Evolutionary conservation across 2,329 filamentous ascomycete species (phyloP).

Genomic region (Fusarium temperatum): DNA sequence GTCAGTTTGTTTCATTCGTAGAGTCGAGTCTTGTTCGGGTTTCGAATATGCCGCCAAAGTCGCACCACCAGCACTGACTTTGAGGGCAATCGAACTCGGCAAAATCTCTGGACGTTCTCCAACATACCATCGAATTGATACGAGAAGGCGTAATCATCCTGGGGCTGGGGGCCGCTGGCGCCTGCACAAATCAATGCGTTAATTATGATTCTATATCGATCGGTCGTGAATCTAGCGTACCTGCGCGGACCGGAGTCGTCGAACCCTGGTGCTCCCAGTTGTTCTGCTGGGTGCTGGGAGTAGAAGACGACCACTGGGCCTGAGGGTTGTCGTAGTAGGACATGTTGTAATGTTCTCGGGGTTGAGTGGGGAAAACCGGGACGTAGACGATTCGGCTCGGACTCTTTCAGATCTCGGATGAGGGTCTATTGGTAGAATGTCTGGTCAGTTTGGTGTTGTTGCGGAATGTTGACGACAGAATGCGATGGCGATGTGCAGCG

Average conservation of each 20-base stretch:
- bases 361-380: conserved; percentile 30
- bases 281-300: conserved; percentile 46
- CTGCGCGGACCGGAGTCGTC: conserved; percentile 52
- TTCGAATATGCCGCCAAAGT: background rate
- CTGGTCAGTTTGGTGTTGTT: conserved; percentile 28
- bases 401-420: conserved; percentile 23
- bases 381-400: conserved; percentile 12
- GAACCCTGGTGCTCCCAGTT: conserved; percentile 58
- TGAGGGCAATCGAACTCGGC: background rate
- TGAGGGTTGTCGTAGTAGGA: conserved; percentile 58
- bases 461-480: conserved; percentile 8
- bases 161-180: conserved; percentile 76
- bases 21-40: background rate
- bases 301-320: conserved; percentile 51
- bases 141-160: conserved; percentile 83
- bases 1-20: conserved; percentile 4
- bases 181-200: conserved; percentile 55
- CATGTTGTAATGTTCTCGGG: conserved; percentile 44
- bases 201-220: background rate
- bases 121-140: conserved; percentile 89
- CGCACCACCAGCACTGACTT: background rate
- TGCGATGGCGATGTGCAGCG: conserved; percentile 25
- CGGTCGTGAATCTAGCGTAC: conserved; percentile 38
- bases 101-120: background rate
- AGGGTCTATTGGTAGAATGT: conserved; percentile 19